Conservation (phyloP, 179 eudicot species). For the Actinidia polygama region DNA sequence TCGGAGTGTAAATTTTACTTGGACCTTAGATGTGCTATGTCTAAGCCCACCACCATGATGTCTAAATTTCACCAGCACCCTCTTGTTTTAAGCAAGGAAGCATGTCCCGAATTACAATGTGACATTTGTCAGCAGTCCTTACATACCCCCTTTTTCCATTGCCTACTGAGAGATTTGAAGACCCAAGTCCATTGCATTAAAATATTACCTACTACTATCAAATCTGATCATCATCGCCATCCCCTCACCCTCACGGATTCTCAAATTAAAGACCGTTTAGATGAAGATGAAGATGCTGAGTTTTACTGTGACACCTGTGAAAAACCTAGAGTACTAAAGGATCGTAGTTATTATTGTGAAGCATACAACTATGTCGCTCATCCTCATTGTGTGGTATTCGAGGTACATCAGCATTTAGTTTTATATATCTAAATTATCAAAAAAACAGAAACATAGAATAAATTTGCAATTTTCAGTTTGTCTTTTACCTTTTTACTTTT, state of each 20-base stretch:
- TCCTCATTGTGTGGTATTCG: neutral
- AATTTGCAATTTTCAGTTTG: no score
- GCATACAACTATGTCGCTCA: neutral
- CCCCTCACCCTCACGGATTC: neutral
- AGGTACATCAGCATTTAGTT: neutral
- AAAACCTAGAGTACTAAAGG: neutral
- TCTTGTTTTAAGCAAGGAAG: neutral
- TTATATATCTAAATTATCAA: no score
- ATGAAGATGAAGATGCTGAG: no score
- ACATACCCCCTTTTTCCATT: neutral
- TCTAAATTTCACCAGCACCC: neutral
- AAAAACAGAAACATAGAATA: no score
- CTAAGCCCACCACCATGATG: neutral
- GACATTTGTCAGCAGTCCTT: neutral
- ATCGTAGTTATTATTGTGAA: neutral
- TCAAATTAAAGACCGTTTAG: neutral
- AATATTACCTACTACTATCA: neutral
- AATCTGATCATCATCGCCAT: neutral
- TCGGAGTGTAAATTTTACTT: neutral
- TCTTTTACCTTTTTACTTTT: no score
- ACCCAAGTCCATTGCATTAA: neutral
- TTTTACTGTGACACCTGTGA: neutral
- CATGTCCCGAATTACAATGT: neutral
- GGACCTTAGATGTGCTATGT: neutral
- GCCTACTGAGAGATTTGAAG: neutral